A percentile compares a stretch with the other conserved stretches of the same genome.
Conservation (phyloP, 2,329 filamentous ascomycete genomes). For the Penicillium sp. region DNA sequence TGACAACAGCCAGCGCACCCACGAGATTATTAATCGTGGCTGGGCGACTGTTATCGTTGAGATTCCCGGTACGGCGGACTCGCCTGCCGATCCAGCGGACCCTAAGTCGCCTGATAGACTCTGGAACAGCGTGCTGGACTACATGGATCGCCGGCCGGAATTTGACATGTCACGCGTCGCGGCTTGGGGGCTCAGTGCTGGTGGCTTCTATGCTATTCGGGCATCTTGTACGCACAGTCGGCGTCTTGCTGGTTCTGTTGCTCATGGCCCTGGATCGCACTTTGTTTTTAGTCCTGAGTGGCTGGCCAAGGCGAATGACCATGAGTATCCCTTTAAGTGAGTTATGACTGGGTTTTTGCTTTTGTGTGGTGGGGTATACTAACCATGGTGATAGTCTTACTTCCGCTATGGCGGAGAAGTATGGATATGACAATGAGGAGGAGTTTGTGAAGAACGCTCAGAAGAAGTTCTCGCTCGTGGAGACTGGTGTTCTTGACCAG, state of each 20-base stretch:
- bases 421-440: slow-evolving; percentile 59
- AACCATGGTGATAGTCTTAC: slow-evolving; percentile 43
- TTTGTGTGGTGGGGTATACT: background rate
- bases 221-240: slow-evolving; percentile 66
- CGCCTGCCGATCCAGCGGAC: slow-evolving; percentile 62
- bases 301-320: slow-evolving; percentile 62
- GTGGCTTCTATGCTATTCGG: slow-evolving; percentile 68
- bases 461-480: slow-evolving; percentile 63
- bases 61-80: slow-evolving; percentile 68
- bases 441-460: slow-evolving; percentile 57
- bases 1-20: slow-evolving; percentile 52
- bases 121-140: slow-evolving; percentile 62
- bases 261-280: slow-evolving; percentile 64
- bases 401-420: slow-evolving; percentile 60
- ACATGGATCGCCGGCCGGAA: slow-evolving; percentile 52
- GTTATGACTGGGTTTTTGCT: slow-evolving; percentile 16
- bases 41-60: slow-evolving; percentile 65
- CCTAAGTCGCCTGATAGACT: slow-evolving; percentile 60
- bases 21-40: slow-evolving; percentile 63
- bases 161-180: slow-evolving; percentile 60
- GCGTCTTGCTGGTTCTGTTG: slow-evolving; percentile 56
- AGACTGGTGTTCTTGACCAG: slow-evolving; percentile 57
- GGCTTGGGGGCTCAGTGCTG: slow-evolving; percentile 65
- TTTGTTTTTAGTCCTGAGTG: slow-evolving; percentile 61
- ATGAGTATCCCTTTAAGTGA: slow-evolving; percentile 65